phyloP scores from a whole-genome alignment of 2,329 filamentous ascomycete species.

The Sphaerostilbella broomeana region DNA sequence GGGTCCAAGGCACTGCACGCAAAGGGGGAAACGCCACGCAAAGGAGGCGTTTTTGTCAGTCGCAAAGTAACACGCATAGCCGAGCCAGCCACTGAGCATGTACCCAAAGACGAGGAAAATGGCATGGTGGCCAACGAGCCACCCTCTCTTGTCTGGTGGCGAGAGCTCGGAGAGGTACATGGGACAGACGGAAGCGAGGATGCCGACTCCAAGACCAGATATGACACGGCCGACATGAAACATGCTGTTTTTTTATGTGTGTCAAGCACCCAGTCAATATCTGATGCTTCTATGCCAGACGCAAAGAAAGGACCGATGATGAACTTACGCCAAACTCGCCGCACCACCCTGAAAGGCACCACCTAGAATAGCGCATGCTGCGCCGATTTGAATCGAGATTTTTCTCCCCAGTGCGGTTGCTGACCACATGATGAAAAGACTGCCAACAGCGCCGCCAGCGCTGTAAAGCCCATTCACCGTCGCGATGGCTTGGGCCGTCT shows the following conservation, averaged over 20 bases:
- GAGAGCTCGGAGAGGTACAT: conserved; percentile 29
- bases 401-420: conserved; percentile 38
- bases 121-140: conserved; percentile 43
- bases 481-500: conserved; percentile 40
- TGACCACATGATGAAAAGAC: conserved; percentile 44
- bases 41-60: conserved; percentile 28
- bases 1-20: conserved; percentile 34
- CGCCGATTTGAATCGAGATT: conserved; percentile 40
- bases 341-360: conserved; percentile 41
- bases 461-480: conserved; percentile 44
- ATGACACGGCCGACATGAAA: conserved; percentile 39
- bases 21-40: conserved; percentile 38
- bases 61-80: conserved; percentile 30
- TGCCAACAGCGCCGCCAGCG: conserved; percentile 40
- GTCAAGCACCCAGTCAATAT: too few species aligned
- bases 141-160: conserved; percentile 37
- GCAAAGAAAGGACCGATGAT: not conserved
- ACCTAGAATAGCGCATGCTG: conserved; percentile 36
- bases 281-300: too few species aligned
- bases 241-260: too few species aligned
- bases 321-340: conserved; percentile 33
- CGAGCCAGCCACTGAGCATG: conserved; percentile 35
- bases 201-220: conserved; percentile 37
- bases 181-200: conserved; percentile 31
- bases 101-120: conserved; percentile 41